Percentiles rank a stretch among this genome's conserved stretches.
Conservation (phyloP, 805 yeast genomes). For the Wickerhamomyces canadensis region DNA sequence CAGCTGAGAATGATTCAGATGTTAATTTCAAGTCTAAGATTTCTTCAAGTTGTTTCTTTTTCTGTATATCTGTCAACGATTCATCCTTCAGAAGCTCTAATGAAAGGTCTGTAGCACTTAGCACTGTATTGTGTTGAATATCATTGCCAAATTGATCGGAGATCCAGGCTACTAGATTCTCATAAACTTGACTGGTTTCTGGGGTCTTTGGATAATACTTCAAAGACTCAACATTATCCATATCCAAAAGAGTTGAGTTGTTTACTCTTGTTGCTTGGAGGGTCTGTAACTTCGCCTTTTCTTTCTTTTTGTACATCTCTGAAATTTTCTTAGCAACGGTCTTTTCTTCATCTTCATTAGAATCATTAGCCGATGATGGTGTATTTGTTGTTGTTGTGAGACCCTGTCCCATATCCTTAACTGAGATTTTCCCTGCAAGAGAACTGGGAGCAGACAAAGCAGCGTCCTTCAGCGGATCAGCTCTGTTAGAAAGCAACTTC, state of each 20-base stretch:
- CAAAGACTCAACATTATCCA: constrained; percentile 39
- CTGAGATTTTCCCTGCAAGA: constrained; percentile 59
- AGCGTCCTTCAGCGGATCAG: constrained; percentile 37
- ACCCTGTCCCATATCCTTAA: constrained; percentile 59
- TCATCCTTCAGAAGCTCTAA: constrained; percentile 50
- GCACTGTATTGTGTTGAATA: constrained; percentile 65
- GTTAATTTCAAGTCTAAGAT: constrained; percentile 31
- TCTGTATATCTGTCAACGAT: constrained; percentile 37
- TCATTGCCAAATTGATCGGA: constrained; percentile 54
- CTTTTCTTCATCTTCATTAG: constrained; percentile 16
- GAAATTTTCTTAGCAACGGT: constrained; percentile 15
- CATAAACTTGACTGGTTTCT: constrained; percentile 46
- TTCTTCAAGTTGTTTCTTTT: constrained; percentile 40
- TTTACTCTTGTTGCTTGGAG: constrained; percentile 4
- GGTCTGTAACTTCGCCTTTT: constrained; percentile 12
- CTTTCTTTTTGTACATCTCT: constrained; percentile 14
- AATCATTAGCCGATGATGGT: constrained; percentile 2
- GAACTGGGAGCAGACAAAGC: constrained; percentile 65
- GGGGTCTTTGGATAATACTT: constrained; percentile 60
- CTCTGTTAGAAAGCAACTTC: constrained; percentile 38
- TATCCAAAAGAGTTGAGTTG: constrained; percentile 27
- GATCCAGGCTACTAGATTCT: constrained; percentile 55
- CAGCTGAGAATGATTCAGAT: constrained; percentile 25
- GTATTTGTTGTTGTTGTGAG: constrained; percentile 24
- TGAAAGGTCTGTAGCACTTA: constrained; percentile 66